A percentile compares a stretch with the other conserved stretches of the same genome.
These are phyloP conservation scores for Trichomonas tenax DNA, from an alignment of 208 protist species.

Conservation along the genomic window DNA sequence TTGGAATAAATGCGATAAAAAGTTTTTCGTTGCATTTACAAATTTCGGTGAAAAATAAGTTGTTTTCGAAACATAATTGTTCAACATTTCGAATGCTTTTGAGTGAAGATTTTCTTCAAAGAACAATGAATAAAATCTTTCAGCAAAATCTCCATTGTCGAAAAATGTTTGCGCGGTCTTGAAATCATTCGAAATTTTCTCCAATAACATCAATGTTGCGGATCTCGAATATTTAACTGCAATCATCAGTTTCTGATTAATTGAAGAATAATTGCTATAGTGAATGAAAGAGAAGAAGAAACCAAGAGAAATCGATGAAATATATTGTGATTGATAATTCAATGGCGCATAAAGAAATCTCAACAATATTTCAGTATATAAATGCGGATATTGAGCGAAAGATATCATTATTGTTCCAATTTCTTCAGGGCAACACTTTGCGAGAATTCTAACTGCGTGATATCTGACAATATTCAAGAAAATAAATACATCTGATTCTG, in stretches of 20 bases:
- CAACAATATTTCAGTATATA: too few relatives aligned
- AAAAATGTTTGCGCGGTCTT: not conserved
- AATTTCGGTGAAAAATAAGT: not conserved
- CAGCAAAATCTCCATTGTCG: not conserved
- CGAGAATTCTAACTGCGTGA: too few relatives aligned
- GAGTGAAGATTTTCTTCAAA: not conserved
- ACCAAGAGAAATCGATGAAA: too few relatives aligned
- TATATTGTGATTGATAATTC: too few relatives aligned
- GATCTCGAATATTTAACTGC: not conserved
- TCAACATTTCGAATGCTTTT: not conserved
- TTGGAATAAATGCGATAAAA: too few relatives aligned
- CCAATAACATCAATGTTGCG: not conserved
- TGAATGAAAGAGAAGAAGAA: too few relatives aligned
- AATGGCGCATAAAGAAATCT: too few relatives aligned
- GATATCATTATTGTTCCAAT: too few relatives aligned
- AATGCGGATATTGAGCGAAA: too few relatives aligned
- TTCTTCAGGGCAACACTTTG: too few relatives aligned
- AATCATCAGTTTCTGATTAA: not conserved
- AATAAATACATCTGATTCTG: too few relatives aligned
- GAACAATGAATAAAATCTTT: not conserved
- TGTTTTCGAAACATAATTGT: not conserved
- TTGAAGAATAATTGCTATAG: not conserved
- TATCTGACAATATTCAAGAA: too few relatives aligned
- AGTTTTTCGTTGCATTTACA: not conserved
- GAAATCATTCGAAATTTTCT: not conserved